Evolutionary conservation across 2,329 filamentous ascomycete species (phyloP).

Genomic region (Simplicillium aogashimaense): DNA sequence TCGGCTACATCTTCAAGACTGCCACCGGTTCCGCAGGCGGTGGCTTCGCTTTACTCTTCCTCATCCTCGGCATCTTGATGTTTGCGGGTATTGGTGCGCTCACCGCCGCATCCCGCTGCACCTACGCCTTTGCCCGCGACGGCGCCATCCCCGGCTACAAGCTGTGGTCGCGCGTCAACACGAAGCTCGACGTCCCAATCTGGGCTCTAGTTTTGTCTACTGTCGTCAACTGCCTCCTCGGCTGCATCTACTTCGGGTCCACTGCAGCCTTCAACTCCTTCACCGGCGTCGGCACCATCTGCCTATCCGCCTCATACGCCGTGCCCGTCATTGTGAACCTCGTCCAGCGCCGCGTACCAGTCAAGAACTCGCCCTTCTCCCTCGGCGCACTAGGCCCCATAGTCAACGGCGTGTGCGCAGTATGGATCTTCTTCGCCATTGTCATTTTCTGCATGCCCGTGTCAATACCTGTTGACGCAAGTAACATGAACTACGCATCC

Average conservation of each 20-base stretch:
- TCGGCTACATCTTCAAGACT: constrained; percentile 65
- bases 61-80: constrained; percentile 67
- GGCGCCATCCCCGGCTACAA: constrained; percentile 62
- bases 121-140: constrained; percentile 67
- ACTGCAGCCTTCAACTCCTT: constrained; percentile 71
- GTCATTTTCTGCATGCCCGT: constrained; percentile 71
- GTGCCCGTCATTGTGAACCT: constrained; percentile 66
- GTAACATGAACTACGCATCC: constrained; percentile 56
- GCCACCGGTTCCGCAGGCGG: constrained; percentile 64
- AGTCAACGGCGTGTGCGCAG: constrained; percentile 59
- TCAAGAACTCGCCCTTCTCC: constrained; percentile 57
- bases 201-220: constrained; percentile 61
- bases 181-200: constrained; percentile 57
- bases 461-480: constrained; percentile 43
- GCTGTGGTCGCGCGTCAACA: constrained; percentile 57
- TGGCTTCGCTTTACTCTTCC: constrained; percentile 65
- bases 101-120: constrained; percentile 65
- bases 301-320: constrained; percentile 64
- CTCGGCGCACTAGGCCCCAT: constrained; percentile 58
- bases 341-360: constrained; percentile 52
- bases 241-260: constrained; percentile 71
- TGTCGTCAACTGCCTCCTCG: constrained; percentile 58
- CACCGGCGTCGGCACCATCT: constrained; percentile 72
- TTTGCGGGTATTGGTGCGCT: constrained; percentile 68
- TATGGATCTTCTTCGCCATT: constrained; percentile 61